These are phyloP conservation scores for Penicillium bialowiezense DNA, from an alignment of 495 filamentous ascomycete species.

Conservation along the genomic window DNA sequence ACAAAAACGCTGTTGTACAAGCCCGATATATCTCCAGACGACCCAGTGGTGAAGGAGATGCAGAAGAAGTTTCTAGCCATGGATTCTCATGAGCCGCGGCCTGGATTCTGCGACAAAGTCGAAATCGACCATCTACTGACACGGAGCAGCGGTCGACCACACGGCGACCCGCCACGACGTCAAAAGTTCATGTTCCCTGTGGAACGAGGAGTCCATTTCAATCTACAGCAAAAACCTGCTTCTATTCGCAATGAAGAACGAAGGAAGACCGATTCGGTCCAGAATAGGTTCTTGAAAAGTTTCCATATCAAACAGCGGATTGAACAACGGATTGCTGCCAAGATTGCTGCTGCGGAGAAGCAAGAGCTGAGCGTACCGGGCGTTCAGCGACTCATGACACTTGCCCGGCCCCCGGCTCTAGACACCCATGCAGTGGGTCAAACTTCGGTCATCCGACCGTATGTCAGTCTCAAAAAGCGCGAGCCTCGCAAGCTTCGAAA, in stretches of 20 bases:
- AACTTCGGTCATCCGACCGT: slow-evolving; percentile 27
- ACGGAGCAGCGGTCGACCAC: slow-evolving; percentile 13
- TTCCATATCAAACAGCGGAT: slow-evolving; percentile 14
- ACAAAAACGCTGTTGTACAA: slow-evolving; percentile 54
- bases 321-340: slow-evolving; percentile 1
- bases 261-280: slow-evolving; percentile 24
- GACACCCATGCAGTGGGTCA: slow-evolving; percentile 11
- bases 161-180: not conserved
- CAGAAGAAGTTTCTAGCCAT: slow-evolving; percentile 49
- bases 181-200: slow-evolving; percentile 24
- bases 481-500: not conserved
- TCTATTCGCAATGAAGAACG: slow-evolving; percentile 28
- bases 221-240: slow-evolving; percentile 39
- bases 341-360: not conserved
- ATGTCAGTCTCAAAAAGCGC: not conserved
- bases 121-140: slow-evolving; percentile 29
- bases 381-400: slow-evolving; percentile 32
- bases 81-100: slow-evolving; percentile 14
- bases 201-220: slow-evolving; percentile 31
- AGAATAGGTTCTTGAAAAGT: slow-evolving; percentile 26
- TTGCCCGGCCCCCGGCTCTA: slow-evolving; percentile 18
- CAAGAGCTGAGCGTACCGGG: slow-evolving; percentile 6
- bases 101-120: slow-evolving; percentile 34
- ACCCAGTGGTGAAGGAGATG: slow-evolving; percentile 49
- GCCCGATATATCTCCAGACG: slow-evolving; percentile 45